Conservation (phyloP, 257 asterid species). For the Nicotiana benthamiana region DNA sequence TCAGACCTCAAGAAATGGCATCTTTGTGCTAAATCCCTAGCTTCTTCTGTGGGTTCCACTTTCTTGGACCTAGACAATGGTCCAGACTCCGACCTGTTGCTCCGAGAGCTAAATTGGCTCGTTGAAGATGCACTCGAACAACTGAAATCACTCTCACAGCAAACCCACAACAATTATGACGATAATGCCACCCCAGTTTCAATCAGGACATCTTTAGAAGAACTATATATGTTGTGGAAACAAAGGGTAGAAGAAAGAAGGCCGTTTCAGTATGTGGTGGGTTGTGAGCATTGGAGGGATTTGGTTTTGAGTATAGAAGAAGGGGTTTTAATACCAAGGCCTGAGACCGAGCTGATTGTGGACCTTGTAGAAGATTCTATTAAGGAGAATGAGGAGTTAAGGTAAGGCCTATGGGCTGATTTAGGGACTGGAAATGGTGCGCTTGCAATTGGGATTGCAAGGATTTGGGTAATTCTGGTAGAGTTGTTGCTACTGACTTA, state of each 20-base stretch:
- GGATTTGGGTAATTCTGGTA: conserved; percentile 48
- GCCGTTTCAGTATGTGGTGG: conserved; percentile 90
- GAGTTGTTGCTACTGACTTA: conserved; percentile 59
- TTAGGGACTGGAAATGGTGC: conserved; percentile 97
- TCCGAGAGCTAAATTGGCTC: conserved; percentile 78
- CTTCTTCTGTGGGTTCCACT: conserved; percentile 48
- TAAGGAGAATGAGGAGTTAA: conserved; percentile 28
- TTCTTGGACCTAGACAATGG: conserved; percentile 67
- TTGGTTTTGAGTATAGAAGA: conserved; percentile 71
- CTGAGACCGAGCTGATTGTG: conserved; percentile 79
- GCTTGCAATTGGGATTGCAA: conserved; percentile 63
- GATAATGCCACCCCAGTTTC: conserved; percentile 17
- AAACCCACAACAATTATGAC: background rate
- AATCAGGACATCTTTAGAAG: conserved; percentile 58
- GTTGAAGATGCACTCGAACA: conserved; percentile 50
- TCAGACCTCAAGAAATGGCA: conserved; percentile 65
- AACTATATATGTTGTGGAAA: conserved; percentile 66
- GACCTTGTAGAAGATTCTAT: conserved; percentile 55
- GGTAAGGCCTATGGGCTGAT: conserved; percentile 75
- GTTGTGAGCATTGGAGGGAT: conserved; percentile 97
- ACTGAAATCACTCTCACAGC: conserved; percentile 23
- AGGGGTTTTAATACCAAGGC: conserved; percentile 91
- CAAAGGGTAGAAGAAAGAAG: conserved; percentile 69
- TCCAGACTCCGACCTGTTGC: conserved; percentile 56
- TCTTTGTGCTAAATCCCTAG: conserved; percentile 54